Percentiles rank a stretch among this genome's conserved stretches.
phyloP scores from a whole-genome alignment of 140 eudicot species.

The Anethum foeniculum region DNA sequence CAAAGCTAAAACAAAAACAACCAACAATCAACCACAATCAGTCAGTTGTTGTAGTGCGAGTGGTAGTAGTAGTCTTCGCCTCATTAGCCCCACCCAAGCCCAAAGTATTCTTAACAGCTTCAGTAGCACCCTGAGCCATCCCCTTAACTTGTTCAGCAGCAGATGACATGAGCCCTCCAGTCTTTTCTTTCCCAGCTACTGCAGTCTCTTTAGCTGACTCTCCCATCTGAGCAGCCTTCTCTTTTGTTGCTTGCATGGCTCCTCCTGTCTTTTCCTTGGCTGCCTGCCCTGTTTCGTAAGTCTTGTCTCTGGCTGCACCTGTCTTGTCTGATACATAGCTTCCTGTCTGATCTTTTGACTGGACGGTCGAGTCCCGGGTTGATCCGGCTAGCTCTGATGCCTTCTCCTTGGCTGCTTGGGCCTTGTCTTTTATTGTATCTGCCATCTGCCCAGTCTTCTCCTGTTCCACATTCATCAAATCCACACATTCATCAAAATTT shows the following conservation, averaged over 20 bases:
- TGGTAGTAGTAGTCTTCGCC: background rate
- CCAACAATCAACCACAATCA: background rate
- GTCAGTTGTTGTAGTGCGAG: background rate
- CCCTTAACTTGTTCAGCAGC: constrained; percentile 63
- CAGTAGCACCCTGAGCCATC: constrained; percentile 74
- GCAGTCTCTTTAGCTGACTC: constrained; percentile 59
- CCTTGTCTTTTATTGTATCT: constrained; percentile 41
- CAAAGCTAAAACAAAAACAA: background rate
- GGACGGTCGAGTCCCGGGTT: constrained; percentile 26
- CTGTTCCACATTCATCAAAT: constrained; percentile 11
- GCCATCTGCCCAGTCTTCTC: constrained; percentile 51
- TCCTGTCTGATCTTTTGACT: constrained; percentile 48
- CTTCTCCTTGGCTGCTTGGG: constrained; percentile 53
- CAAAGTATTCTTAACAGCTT: constrained; percentile 61
- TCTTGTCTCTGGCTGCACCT: constrained; percentile 33
- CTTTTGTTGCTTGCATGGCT: constrained; percentile 41
- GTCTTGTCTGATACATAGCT: constrained; percentile 39
- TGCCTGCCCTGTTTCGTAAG: constrained; percentile 34
- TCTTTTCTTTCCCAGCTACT: constrained; percentile 61
- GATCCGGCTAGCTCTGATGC: constrained; percentile 33
- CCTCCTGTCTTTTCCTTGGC: constrained; percentile 42
- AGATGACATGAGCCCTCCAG: constrained; percentile 50
- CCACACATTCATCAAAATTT: background rate
- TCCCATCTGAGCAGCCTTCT: constrained; percentile 56
- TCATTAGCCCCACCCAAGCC: constrained; percentile 47